Evolutionary conservation across 768 basidiomycete species (phyloP).

Genomic region (Hypholoma sublateritium): DNA sequence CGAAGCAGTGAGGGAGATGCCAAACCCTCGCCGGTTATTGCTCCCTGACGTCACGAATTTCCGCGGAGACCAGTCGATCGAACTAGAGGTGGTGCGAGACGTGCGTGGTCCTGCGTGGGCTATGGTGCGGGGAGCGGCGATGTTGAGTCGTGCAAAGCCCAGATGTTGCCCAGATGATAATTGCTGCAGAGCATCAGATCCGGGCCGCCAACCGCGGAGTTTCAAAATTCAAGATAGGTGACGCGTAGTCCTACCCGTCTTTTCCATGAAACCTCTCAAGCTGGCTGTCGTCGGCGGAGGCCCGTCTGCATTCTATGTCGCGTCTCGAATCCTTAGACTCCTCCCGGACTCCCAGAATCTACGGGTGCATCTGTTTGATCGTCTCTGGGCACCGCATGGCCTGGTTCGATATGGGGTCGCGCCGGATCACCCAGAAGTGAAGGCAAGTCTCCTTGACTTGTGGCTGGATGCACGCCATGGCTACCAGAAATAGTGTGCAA

Average conservation of each 20-base stretch:
- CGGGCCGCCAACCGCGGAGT: too few relatives aligned
- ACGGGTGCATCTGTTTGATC: constrained; percentile 86
- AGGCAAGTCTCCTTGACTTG: constrained; percentile 44
- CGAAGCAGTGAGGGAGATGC: too few relatives aligned
- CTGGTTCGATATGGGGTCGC: constrained; percentile 96
- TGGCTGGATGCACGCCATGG: background rate
- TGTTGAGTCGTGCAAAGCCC: too few relatives aligned
- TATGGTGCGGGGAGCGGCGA: too few relatives aligned
- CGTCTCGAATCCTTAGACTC: constrained; percentile 76
- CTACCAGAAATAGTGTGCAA: background rate
- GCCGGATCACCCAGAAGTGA: constrained; percentile 98
- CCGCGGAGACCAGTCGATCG: too few relatives aligned
- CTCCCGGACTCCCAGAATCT: constrained; percentile 41
- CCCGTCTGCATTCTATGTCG: constrained; percentile 94
- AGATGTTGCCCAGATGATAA: too few relatives aligned
- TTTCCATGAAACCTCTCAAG: constrained; percentile 44
- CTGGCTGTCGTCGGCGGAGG: constrained; percentile 93
- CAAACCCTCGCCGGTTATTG: too few relatives aligned
- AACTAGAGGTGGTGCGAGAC: too few relatives aligned
- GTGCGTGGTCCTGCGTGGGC: too few relatives aligned
- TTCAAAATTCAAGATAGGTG: background rate
- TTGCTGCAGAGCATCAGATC: too few relatives aligned
- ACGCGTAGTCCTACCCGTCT: background rate
- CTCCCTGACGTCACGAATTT: too few relatives aligned
- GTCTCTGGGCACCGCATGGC: constrained; percentile 93